Evolutionary conservation across 1,284 basidiomycete genomes (phyloP), one percentile per base, ranked within the genome.

Genomic region (Chalciporus sp.): DNA sequence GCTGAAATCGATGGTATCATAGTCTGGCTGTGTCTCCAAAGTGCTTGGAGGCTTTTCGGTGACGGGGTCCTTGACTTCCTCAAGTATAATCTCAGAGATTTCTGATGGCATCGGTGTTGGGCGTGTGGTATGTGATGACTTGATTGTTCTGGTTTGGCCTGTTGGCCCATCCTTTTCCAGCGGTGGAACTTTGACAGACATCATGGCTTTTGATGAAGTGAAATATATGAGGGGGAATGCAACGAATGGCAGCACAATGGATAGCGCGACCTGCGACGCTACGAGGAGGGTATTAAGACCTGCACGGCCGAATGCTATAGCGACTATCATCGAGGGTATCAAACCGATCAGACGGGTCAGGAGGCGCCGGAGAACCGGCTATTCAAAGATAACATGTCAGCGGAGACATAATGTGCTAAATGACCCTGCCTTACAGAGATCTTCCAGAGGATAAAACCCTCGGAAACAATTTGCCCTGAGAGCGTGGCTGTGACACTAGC

Each of bases 381-480:
- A 23, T 23, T 23, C 23, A 23, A 23, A 23, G 23, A 23, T 23
- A 23, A 23, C 23, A 23, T 23, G 2, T 23, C 2, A 6, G 23
- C 23, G 6, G 23, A 23, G 23, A 23, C 23, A 23, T 23, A 23
- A 23, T 23, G 23, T 23, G 23, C 23, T 3, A 23, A 23, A 23
- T 23, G 23, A 23, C 23, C 23, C 23, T 23, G 23, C 3, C 23
- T 23, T 23, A 23, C 23, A 52, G 87, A 86, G 23, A 90, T 78
- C 40, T 76, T 77, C 92, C 92, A 94, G 57, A 87, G 80, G 61
- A 95, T 82, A 70, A 94, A 94, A 1, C 92, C 92, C 68, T 95
- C 91, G 2, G 85, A 86, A 39, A 95, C 88, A 50, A 92, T 82
- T 69, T 94, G 84, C 0, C 93, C 93, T 0, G 90, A 85, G 28